These are phyloP conservation scores for Ganoderma resinaceum DNA, from an alignment of 1,284 basidiomycete species.

Conservation along the genomic window DNA sequence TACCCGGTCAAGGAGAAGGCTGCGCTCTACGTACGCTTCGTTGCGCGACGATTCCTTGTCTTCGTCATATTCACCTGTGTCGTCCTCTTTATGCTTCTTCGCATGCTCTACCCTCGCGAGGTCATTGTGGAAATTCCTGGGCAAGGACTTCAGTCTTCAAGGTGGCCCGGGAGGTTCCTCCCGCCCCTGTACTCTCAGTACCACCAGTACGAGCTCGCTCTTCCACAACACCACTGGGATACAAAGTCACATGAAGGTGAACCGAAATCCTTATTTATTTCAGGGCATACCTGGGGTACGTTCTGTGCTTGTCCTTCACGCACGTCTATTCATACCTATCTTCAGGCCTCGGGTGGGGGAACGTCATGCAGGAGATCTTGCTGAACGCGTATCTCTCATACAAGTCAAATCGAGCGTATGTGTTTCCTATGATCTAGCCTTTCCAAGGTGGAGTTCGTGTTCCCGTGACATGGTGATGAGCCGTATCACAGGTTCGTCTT, in stretches of 20 bases:
- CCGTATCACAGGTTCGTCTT: conserved; percentile 54
- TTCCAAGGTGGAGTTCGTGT: background rate
- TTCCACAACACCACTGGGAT: conserved; percentile 23
- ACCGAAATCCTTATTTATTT: conserved; percentile 21
- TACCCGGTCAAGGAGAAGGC: background rate
- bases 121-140: background rate
- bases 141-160: background rate
- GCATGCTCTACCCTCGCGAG: background rate
- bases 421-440: conserved; percentile 4
- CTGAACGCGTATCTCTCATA: conserved; percentile 56
- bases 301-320: background rate
- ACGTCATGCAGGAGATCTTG: conserved; percentile 59
- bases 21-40: background rate
- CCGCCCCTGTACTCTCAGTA: conserved; percentile 23
- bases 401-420: conserved; percentile 52
- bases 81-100: background rate
- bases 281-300: background rate
- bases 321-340: background rate
- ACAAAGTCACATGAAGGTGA: conserved; percentile 2
- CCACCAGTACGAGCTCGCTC: conserved; percentile 14
- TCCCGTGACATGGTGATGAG: background rate
- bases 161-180: background rate
- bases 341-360: conserved; percentile 52
- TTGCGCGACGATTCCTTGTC: background rate
- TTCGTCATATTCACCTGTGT: background rate